Conservation (phyloP, 1,284 basidiomycete genomes). For the Puccinia coronata region DNA sequence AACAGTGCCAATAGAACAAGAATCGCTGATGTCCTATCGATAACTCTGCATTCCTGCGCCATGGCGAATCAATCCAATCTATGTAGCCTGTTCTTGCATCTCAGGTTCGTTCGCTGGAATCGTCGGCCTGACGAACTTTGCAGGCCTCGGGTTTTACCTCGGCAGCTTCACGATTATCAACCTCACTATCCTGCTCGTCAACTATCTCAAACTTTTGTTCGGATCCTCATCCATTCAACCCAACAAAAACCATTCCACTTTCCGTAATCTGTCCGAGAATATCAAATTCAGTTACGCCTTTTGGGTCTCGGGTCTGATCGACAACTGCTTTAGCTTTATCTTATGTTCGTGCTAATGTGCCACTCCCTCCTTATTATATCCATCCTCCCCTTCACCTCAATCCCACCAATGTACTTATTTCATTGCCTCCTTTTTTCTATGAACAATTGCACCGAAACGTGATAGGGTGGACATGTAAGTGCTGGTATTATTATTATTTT, state of each 20-base stretch:
- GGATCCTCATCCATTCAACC: not conserved
- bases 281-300: not conserved
- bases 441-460: not conserved
- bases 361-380: not conserved
- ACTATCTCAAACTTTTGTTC: not conserved
- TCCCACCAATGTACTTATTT: too few species aligned
- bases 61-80: too few species aligned
- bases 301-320: constrained; percentile 8
- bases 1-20: not conserved
- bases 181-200: not conserved
- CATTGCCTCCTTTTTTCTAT: too few species aligned
- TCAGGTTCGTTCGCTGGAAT: not conserved
- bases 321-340: not conserved
- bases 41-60: too few species aligned
- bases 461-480: constrained; percentile 15
- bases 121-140: not conserved
- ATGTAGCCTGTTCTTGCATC: not conserved
- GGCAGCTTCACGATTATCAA: not conserved
- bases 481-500: too few species aligned
- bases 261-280: not conserved
- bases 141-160: not conserved
- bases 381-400: not conserved
- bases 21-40: too few species aligned
- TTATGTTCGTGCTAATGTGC: not conserved
- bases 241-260: not conserved